phyloP scores from a whole-genome alignment of 768 basidiomycete species.

The Chalciporus pseudorubinellus region DNA sequence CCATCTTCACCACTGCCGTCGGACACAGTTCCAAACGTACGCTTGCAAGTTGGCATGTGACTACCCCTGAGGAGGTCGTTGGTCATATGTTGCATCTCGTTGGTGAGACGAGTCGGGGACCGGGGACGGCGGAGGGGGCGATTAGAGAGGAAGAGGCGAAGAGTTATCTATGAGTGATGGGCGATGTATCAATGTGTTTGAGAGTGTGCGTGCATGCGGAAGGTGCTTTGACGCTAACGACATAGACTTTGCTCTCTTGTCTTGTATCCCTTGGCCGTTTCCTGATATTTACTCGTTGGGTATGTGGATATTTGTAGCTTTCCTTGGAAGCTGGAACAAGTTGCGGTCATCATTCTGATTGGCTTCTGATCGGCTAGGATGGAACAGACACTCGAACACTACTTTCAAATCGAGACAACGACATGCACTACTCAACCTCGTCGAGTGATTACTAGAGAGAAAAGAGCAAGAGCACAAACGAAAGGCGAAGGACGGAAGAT shows the following conservation, averaged over 20 bases:
- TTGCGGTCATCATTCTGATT: too few species aligned
- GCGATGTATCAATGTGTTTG: background rate
- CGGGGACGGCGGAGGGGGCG: background rate
- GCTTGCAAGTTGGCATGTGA: constrained; percentile 89
- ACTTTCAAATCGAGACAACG: too few species aligned
- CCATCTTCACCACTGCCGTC: constrained; percentile 90
- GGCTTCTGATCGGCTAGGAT: too few species aligned
- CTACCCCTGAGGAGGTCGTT: constrained; percentile 82
- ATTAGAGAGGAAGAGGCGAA: constrained; percentile 7
- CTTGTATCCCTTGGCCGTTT: too few species aligned
- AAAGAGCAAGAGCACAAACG: too few species aligned
- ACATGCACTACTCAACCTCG: too few species aligned
- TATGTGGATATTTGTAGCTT: background rate
- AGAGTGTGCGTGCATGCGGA: too few species aligned
- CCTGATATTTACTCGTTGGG: background rate
- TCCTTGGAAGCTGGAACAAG: too few species aligned
- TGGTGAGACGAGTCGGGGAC: constrained; percentile 26
- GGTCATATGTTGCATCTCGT: constrained; percentile 72
- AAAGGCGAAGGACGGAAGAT: too few species aligned
- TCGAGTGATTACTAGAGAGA: too few species aligned
- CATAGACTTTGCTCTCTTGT: background rate
- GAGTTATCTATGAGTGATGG: constrained; percentile 21
- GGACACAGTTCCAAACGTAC: constrained; percentile 89
- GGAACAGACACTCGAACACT: too few species aligned
- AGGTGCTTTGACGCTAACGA: too few species aligned